Evolutionary conservation across 768 basidiomycete genomes (phyloP), one percentile per base, ranked within the genome.

Genomic region (Boletus edulis): DNA sequence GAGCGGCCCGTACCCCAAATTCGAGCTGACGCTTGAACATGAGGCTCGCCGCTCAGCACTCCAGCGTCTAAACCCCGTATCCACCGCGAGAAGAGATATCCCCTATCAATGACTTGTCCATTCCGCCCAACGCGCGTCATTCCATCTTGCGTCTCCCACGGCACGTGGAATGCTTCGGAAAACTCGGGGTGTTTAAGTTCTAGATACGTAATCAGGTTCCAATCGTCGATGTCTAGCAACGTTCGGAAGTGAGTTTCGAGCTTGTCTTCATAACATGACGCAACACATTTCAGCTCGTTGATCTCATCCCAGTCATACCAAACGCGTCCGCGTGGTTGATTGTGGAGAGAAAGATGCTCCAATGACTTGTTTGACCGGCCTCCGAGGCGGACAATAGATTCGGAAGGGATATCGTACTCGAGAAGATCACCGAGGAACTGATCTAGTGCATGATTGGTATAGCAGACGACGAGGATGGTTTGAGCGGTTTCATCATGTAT

Each of bases 371-470:
- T 82, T 3, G 78, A 72, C 60, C 86, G 86, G 2, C 86, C 76
- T 0, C 76, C 78, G 0, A 88, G 71, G 0, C 87, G 78, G n/a
- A 86, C 78, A 40, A 89, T 79, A 31, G 66, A 73, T 3, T 38
- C 3, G 0, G 51, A 49, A 1, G 84, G 81, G 3, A 88, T 84
- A 1, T 78, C 82, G 34, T 82, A 81, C 34, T 78, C 72, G 15
- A 87, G 65, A 6, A 89, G 76, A 50, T 83, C 80, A 24, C 80
- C 76, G 6, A 89, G 73, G 51, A 89, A 84, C 54, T 87, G 82
- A 61, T 88, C 87, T 0, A 89, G 75, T 0, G 87, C 87, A 53
- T 89, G 87, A 52, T 89, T 89, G 1, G 86, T 89, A 53, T 81
- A 87, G 60, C 85, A 87, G 31, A 85, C 81, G 15, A 88, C 81